Evolutionary conservation across 108 stramenopile species (phyloP).

Genomic region (Fistulifera solaris): DNA sequence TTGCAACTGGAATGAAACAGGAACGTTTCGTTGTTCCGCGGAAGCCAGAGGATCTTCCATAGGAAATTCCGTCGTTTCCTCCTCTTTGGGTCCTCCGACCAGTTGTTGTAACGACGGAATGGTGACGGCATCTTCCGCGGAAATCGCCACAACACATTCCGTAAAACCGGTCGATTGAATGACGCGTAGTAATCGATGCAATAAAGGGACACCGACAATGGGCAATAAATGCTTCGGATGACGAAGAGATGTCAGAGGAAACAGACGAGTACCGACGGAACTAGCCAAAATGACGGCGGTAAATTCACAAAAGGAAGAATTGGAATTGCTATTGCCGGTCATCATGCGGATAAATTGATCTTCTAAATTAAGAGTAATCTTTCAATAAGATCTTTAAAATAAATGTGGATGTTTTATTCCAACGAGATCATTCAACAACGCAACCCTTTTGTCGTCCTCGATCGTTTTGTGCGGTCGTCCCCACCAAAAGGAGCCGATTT

Average conservation of each 20-base stretch:
- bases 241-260: slow-evolving; percentile 48
- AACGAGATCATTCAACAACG: too few relatives aligned
- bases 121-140: slow-evolving; percentile 38
- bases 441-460: too few relatives aligned
- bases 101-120: slow-evolving; percentile 26
- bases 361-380: too few relatives aligned
- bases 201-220: slow-evolving; percentile 32
- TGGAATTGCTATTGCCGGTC: not conserved
- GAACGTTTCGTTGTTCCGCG: not conserved
- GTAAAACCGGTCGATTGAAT: slow-evolving; percentile 22
- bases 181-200: slow-evolving; percentile 33
- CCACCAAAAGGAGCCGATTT: too few relatives aligned
- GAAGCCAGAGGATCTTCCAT: not conserved
- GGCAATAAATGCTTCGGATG: slow-evolving; percentile 71
- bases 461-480: too few relatives aligned
- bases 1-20: not conserved
- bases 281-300: slow-evolving; percentile 59
- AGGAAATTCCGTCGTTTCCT: not conserved
- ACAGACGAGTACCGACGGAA: slow-evolving; percentile 57
- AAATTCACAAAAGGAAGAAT: slow-evolving; percentile 14
- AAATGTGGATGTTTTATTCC: too few relatives aligned
- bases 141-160: slow-evolving; percentile 42
- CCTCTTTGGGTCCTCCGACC: not conserved
- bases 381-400: too few relatives aligned
- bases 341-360: too few relatives aligned